These are phyloP conservation scores for Thalassiosira oceanica DNA, from an alignment of 352 stramenopile species.

Conservation along the genomic window DNA sequence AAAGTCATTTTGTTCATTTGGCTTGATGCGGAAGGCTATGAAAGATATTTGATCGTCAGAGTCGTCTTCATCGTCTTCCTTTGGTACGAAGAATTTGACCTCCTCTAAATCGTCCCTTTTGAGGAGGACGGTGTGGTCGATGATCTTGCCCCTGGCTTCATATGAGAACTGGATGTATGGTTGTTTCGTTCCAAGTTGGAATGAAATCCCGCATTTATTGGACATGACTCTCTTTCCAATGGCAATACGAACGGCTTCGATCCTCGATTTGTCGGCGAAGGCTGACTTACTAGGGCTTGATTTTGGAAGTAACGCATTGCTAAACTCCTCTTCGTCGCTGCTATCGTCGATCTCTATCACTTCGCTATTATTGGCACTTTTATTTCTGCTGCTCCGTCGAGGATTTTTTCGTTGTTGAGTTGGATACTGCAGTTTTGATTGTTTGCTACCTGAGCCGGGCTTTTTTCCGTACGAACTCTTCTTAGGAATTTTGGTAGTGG, in stretches of 20 bases:
- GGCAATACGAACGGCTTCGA: conserved; percentile 50
- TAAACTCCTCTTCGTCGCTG: neutral
- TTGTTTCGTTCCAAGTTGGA: conserved; percentile 34
- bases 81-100: conserved; percentile 41
- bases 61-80: conserved; percentile 30
- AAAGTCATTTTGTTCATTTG: conserved; percentile 35
- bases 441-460: too few species aligned
- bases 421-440: too few species aligned
- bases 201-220: conserved; percentile 36
- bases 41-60: conserved; percentile 34
- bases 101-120: conserved; percentile 43
- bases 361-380: too few species aligned
- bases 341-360: conserved; percentile 1
- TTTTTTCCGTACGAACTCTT: too few species aligned
- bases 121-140: conserved; percentile 13
- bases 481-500: too few species aligned
- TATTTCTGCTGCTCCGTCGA: too few species aligned
- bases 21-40: conserved; percentile 42
- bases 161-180: conserved; percentile 45
- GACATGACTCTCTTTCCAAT: conserved; percentile 51
- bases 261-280: conserved; percentile 1
- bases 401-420: too few species aligned
- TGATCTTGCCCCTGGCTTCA: conserved; percentile 4
- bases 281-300: too few species aligned
- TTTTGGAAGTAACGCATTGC: neutral